Conservation (phyloP, 768 basidiomycete genomes). For the Kwoniella mangroviensis region DNA sequence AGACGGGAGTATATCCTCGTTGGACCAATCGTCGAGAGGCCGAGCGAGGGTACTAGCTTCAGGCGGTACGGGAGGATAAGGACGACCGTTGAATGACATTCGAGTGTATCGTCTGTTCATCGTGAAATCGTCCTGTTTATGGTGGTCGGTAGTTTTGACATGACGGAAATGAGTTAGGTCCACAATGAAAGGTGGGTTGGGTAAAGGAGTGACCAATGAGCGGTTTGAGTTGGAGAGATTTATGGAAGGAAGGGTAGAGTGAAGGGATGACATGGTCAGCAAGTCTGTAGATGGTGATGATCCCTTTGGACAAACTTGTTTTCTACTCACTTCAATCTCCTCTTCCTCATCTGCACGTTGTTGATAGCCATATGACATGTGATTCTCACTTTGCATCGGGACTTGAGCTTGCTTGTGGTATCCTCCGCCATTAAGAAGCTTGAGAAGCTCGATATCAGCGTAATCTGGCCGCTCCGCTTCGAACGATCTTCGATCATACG, state of each 20-base stretch:
- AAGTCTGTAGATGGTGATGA: not conserved
- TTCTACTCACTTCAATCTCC: constrained; percentile 21
- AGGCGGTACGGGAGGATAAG: constrained; percentile 24
- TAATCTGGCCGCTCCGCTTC: constrained; percentile 13
- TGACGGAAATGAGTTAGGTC: constrained; percentile 14
- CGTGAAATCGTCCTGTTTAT: constrained; percentile 22
- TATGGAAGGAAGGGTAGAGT: not conserved
- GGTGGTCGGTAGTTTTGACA: not conserved
- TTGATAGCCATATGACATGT: constrained; percentile 7
- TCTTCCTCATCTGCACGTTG: constrained; percentile 16
- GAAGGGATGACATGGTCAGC: constrained; percentile 14
- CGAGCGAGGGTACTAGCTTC: constrained; percentile 20
- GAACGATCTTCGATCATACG: not conserved
- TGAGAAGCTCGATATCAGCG: constrained; percentile 24
- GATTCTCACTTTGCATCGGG: not conserved
- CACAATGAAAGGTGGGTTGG: constrained; percentile 21
- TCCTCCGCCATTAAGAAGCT: constrained; percentile 24
- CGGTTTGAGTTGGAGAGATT: not conserved
- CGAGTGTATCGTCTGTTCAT: constrained; percentile 16
- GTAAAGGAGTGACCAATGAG: constrained; percentile 3
- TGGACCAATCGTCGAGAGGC: constrained; percentile 20
- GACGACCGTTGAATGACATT: constrained; percentile 23
- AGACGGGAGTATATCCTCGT: constrained; percentile 8
- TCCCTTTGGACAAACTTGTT: not conserved
- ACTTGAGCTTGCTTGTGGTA: constrained; percentile 5